phyloP scores from a whole-genome alignment of 129 eudicot genomes.

The Tagetes erecta region DNA sequence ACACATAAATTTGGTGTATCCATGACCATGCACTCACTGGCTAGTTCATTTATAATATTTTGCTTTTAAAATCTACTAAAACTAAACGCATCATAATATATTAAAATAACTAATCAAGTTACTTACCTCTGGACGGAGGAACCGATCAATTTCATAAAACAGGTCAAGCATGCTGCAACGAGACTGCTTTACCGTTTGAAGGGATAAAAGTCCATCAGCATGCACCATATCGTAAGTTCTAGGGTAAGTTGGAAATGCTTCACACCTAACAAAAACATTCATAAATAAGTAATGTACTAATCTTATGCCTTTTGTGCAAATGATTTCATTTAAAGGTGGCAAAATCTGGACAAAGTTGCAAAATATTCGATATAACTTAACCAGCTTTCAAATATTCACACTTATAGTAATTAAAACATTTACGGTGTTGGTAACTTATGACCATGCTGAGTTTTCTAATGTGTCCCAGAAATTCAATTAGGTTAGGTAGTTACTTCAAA shows the following conservation, averaged over 20 bases:
- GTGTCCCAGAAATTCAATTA: not conserved
- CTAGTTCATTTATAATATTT: not conserved
- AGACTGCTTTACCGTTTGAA: slow-evolving; percentile 60
- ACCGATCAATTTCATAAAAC: slow-evolving; percentile 80
- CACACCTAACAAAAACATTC: slow-evolving; percentile 62
- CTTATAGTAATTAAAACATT: not conserved
- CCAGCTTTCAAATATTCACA: not conserved
- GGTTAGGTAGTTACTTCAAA: not conserved
- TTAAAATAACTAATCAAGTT: slow-evolving; percentile 7
- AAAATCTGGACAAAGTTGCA: not conserved
- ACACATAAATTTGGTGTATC: not conserved
- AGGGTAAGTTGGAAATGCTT: slow-evolving; percentile 94
- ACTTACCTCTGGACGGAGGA: slow-evolving; percentile 99
- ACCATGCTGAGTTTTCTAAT: not conserved
- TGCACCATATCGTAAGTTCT: slow-evolving; percentile 96
- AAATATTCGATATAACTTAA: no score
- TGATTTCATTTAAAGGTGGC: not conserved
- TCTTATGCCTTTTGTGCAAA: not conserved
- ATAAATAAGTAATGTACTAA: not conserved
- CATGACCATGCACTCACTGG: not conserved
- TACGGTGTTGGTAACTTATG: not conserved
- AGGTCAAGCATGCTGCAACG: slow-evolving; percentile 72
- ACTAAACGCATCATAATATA: not conserved
- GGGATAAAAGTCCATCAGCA: slow-evolving; percentile 87
- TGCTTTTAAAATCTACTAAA: not conserved